phyloP scores from a whole-genome alignment of 805 yeast species.

The Trichomonascus vanleenenianus region DNA sequence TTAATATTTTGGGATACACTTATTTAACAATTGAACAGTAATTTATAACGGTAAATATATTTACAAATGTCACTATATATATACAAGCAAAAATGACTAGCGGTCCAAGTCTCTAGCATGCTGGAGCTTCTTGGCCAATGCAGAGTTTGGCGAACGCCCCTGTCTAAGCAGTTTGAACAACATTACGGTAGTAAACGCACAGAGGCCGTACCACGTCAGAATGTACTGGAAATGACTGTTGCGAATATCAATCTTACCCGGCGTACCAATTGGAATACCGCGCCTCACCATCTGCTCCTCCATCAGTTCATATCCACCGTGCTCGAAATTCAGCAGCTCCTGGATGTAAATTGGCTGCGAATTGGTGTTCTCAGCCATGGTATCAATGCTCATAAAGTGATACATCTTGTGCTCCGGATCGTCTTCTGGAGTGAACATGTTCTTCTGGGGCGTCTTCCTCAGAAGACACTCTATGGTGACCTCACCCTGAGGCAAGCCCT shows the following conservation, averaged over 20 bases:
- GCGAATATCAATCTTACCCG: slow-evolving; percentile 71
- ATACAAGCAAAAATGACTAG: neutral
- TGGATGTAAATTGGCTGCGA: slow-evolving; percentile 72
- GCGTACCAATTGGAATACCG: slow-evolving; percentile 86
- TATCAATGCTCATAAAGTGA: slow-evolving; percentile 72
- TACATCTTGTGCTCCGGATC: slow-evolving; percentile 61
- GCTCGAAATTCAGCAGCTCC: slow-evolving; percentile 46
- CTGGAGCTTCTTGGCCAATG: slow-evolving; percentile 18
- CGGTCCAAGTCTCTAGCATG: slow-evolving; percentile 20
- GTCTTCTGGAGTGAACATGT: slow-evolving; percentile 62
- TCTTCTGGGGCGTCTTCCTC: slow-evolving; percentile 57
- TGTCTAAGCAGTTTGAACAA: slow-evolving; percentile 46
- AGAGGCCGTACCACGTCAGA: slow-evolving; percentile 91
- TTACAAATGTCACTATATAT: neutral
- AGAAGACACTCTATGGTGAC: slow-evolving; percentile 69
- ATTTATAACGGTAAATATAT: neutral
- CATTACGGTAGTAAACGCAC: slow-evolving; percentile 63
- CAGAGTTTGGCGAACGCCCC: slow-evolving; percentile 16
- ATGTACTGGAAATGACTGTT: slow-evolving; percentile 90
- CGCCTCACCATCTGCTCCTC: slow-evolving; percentile 53
- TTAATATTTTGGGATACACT: neutral
- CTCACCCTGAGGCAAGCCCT: slow-evolving; percentile 66
- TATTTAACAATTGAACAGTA: neutral
- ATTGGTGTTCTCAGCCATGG: slow-evolving; percentile 63
- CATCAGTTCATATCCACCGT: slow-evolving; percentile 30